Conservation (phyloP, 305 asterid genomes). For the Fraxinus baroniana region DNA sequence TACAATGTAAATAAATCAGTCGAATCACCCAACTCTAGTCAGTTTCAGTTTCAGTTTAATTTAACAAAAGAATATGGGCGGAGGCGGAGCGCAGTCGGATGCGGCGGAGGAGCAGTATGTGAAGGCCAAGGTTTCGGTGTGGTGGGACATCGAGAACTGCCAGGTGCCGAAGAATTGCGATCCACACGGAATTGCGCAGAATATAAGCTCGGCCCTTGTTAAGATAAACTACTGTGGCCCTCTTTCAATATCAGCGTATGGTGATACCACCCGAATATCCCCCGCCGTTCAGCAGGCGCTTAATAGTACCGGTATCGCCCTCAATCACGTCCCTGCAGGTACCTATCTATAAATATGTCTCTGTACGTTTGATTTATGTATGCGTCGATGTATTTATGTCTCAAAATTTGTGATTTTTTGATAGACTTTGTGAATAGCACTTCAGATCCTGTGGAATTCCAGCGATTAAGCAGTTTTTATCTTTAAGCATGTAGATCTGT, state of each 20-base stretch:
- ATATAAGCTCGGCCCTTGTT: slow-evolving; percentile 84
- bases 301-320: slow-evolving; percentile 88
- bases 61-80: slow-evolving; percentile 48
- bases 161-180: slow-evolving; percentile 75
- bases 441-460: slow-evolving; percentile 10
- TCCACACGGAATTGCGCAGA: slow-evolving; percentile 86
- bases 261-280: slow-evolving; percentile 72
- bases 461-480: background rate
- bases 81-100: slow-evolving; percentile 55
- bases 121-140: slow-evolving; percentile 81
- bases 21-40: background rate
- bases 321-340: slow-evolving; percentile 96
- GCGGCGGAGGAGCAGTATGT: slow-evolving; percentile 77
- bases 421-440: background rate
- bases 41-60: slow-evolving; percentile 19
- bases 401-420: background rate
- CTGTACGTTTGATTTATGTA: background rate
- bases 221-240: slow-evolving; percentile 89
- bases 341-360: background rate
- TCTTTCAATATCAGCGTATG: slow-evolving; percentile 83
- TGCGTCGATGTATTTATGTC: background rate
- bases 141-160: slow-evolving; percentile 99
- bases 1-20: background rate
- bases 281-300: slow-evolving; percentile 74
- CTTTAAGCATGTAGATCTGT: background rate